Conservation (phyloP, 2,329 filamentous ascomycete genomes). For the Exophiala mesophila region DNA sequence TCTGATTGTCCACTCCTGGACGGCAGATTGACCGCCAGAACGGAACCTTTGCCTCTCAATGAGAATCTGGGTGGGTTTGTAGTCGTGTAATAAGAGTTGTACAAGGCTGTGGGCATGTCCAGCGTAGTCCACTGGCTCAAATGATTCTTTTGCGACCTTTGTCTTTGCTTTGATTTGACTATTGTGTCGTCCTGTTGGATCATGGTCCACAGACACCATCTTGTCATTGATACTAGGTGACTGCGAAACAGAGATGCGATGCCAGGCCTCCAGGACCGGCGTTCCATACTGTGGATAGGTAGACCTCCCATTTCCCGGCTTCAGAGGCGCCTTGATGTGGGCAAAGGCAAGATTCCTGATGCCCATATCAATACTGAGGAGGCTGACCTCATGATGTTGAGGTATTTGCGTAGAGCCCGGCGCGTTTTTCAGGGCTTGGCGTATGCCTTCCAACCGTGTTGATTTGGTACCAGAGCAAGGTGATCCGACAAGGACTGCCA, state of each 20-base stretch:
- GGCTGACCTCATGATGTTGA: too few relatives aligned
- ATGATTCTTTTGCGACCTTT: conserved; percentile 39
- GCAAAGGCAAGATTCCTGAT: conserved; percentile 76
- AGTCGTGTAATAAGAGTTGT: conserved; percentile 42
- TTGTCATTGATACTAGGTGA: background rate
- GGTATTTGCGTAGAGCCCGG: background rate
- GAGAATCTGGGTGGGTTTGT: conserved; percentile 62
- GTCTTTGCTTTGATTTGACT: conserved; percentile 2
- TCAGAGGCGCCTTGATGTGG: conserved; percentile 41
- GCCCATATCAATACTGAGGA: conserved; percentile 80
- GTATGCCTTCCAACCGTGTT: conserved; percentile 49
- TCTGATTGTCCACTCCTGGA: conserved; percentile 76
- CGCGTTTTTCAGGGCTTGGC: conserved; percentile 32
- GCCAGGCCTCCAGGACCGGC: conserved; percentile 35
- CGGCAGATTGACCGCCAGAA: conserved; percentile 56
- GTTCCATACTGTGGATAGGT: conserved; percentile 28
- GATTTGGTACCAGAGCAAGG: conserved; percentile 56
- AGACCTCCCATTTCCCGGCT: background rate
- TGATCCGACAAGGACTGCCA: conserved; percentile 59
- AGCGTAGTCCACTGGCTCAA: conserved; percentile 52
- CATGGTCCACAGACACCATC: background rate
- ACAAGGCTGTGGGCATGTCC: conserved; percentile 53
- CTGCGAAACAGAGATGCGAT: conserved; percentile 34
- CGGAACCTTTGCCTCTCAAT: conserved; percentile 65
- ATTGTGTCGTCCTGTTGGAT: background rate